Conservation (phyloP, 23 red algal genomes). For the Gracilaria caudata region DNA sequence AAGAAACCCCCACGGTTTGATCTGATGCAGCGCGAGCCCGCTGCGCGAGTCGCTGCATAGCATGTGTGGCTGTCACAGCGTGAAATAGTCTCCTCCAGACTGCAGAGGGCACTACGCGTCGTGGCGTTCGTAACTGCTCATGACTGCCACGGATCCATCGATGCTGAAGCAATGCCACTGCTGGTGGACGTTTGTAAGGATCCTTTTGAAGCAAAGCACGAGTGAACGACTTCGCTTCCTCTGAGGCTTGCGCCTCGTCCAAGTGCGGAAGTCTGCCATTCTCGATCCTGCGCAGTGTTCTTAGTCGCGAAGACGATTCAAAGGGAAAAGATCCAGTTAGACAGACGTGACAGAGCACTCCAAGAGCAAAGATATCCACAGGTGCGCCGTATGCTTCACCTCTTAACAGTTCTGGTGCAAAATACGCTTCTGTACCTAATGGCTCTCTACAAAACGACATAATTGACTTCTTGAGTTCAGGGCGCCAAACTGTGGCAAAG, state of each 20-base stretch:
- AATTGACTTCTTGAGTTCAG: conserved; percentile 9
- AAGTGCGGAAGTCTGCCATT: background rate
- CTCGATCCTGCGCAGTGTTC: conserved; percentile 20
- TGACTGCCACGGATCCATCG: conserved; percentile 25
- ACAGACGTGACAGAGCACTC: conserved; percentile 52
- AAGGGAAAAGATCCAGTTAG: conserved; percentile 43
- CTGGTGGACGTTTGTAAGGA: conserved; percentile 29
- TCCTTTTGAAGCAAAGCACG: conserved; percentile 28
- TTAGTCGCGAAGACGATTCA: background rate
- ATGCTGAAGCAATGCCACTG: conserved; percentile 50
- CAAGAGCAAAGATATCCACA: conserved; percentile 51
- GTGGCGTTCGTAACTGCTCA: background rate
- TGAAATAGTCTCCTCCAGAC: conserved; percentile 19
- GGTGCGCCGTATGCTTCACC: conserved; percentile 48
- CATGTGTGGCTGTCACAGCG: conserved; percentile 1
- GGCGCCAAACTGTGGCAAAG: conserved; percentile 46
- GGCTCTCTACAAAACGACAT: conserved; percentile 28
- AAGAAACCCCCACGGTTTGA: background rate
- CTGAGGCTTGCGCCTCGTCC: conserved; percentile 7
- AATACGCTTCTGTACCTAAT: conserved; percentile 38
- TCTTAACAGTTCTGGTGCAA: conserved; percentile 49
- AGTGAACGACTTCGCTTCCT: conserved; percentile 40
- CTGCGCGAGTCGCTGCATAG: conserved; percentile 18
- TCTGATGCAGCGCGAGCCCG: background rate
- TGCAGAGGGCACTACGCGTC: background rate